Evolutionary conservation across 164 flowering plant species (phyloP).

Genomic region (Magnolia officinalis): DNA sequence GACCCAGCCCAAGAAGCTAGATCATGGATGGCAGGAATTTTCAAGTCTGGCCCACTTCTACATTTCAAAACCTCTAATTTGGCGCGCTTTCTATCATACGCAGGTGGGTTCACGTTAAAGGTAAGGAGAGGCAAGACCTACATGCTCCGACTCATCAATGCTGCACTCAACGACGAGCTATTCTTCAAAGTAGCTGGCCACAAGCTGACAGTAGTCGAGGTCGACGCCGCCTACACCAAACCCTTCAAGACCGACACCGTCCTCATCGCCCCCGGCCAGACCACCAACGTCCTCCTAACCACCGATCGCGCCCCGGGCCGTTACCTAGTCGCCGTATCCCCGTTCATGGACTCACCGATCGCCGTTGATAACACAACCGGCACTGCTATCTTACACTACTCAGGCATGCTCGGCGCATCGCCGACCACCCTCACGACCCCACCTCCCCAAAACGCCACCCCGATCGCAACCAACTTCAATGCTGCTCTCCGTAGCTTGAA

Average conservation of each 20-base stretch:
- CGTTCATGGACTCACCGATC: slow-evolving; percentile 76
- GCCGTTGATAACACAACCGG: slow-evolving; percentile 72
- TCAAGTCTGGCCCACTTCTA: too few species aligned
- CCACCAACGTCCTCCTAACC: slow-evolving; percentile 63
- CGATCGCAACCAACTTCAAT: slow-evolving; percentile 50
- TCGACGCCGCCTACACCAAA: slow-evolving; percentile 64
- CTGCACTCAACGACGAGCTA: slow-evolving; percentile 76
- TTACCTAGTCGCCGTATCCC: slow-evolving; percentile 56
- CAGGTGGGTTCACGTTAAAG: slow-evolving; percentile 35
- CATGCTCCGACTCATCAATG: slow-evolving; percentile 65
- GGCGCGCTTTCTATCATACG: neutral
- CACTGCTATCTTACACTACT: slow-evolving; percentile 62
- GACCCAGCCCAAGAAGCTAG: too few species aligned
- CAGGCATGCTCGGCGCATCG: slow-evolving; percentile 42
- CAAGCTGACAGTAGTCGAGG: slow-evolving; percentile 62
- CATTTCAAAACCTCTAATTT: neutral
- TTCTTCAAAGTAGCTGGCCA: slow-evolving; percentile 71
- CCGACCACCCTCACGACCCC: slow-evolving; percentile 38
- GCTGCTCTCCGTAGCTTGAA: slow-evolving; percentile 56
- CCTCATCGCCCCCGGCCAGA: slow-evolving; percentile 74
- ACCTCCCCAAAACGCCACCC: slow-evolving; percentile 63
- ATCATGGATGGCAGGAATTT: too few species aligned
- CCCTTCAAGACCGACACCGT: slow-evolving; percentile 63
- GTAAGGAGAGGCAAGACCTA: slow-evolving; percentile 54
- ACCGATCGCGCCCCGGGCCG: slow-evolving; percentile 46